Evolutionary conservation across 2,329 filamentous ascomycete genomes (phyloP).

Genomic region (Pseudogymnoascus sp.): DNA sequence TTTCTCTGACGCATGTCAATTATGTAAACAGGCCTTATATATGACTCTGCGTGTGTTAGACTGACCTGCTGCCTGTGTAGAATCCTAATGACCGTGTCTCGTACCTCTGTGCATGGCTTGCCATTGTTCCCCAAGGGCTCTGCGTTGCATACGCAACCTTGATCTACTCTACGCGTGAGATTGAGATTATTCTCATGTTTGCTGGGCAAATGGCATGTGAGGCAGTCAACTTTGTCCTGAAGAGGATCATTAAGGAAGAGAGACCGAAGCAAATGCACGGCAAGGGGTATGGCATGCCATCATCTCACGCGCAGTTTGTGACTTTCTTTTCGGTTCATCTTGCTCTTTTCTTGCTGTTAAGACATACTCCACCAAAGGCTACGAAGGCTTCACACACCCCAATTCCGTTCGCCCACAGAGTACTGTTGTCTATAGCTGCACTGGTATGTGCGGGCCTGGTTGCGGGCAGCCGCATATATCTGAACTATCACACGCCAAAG

Average conservation of each 20-base stretch:
- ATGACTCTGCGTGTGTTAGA: slow-evolving; percentile 6
- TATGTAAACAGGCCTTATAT: slow-evolving; percentile 58
- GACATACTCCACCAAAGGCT: slow-evolving; percentile 56
- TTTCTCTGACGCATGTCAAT: slow-evolving; percentile 92
- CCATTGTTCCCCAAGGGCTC: slow-evolving; percentile 85
- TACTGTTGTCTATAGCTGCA: slow-evolving; percentile 46
- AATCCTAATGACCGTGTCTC: slow-evolving; percentile 81
- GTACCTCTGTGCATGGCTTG: slow-evolving; percentile 85
- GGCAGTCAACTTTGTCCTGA: slow-evolving; percentile 79
- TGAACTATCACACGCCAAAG: slow-evolving; percentile 83
- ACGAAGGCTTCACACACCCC: slow-evolving; percentile 37
- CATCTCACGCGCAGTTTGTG: slow-evolving; percentile 90
- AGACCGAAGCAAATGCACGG: slow-evolving; percentile 73
- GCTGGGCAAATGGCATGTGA: slow-evolving; percentile 88
- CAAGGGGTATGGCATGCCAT: slow-evolving; percentile 97
- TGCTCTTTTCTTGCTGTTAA: slow-evolving; percentile 73
- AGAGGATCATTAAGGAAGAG: slow-evolving; percentile 87
- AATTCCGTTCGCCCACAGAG: slow-evolving; percentile 55
- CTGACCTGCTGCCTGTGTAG: slow-evolving; percentile 38
- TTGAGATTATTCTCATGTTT: slow-evolving; percentile 85
- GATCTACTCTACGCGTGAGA: slow-evolving; percentile 83
- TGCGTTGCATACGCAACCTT: slow-evolving; percentile 86
- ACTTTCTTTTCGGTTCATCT: slow-evolving; percentile 84
- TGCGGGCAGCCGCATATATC: slow-evolving; percentile 76
- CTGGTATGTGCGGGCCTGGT: slow-evolving; percentile 59